Percentiles rank a stretch among this genome's conserved stretches.
These are phyloP conservation scores for Xylaria acuta DNA, from an alignment of 495 filamentous ascomycete species.

Conservation along the genomic window DNA sequence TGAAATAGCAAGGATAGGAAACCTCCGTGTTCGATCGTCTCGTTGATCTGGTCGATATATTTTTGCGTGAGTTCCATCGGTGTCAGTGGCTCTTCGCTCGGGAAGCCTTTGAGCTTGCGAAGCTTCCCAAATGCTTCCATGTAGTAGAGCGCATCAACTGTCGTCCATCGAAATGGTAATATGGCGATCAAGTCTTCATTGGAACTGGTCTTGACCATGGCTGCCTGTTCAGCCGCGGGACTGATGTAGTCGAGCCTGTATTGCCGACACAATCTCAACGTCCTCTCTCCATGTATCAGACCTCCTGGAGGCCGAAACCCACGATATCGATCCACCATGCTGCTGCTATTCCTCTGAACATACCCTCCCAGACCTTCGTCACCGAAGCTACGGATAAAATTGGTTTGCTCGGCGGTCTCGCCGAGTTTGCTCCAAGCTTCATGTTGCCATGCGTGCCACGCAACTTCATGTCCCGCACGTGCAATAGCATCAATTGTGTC, in stretches of 20 bases:
- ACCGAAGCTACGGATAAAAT: neutral
- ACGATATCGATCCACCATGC: constrained; percentile 28
- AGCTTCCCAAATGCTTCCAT: constrained; percentile 43
- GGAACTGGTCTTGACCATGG: neutral
- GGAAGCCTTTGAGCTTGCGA: constrained; percentile 29
- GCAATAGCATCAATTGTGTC: constrained; percentile 27
- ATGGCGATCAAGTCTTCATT: constrained; percentile 36
- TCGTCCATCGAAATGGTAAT: constrained; percentile 44
- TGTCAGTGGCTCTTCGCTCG: constrained; percentile 22
- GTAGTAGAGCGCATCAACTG: constrained; percentile 46
- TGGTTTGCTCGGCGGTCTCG: constrained; percentile 6
- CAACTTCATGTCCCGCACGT: constrained; percentile 39
- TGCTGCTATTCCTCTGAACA: constrained; percentile 5
- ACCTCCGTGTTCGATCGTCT: constrained; percentile 25
- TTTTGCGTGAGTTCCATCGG: constrained; percentile 30
- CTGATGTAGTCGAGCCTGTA: constrained; percentile 35
- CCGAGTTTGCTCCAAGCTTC: constrained; percentile 37
- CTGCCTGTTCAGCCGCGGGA: constrained; percentile 2
- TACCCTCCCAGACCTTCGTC: neutral
- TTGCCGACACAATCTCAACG: constrained; percentile 33
- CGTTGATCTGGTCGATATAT: constrained; percentile 37
- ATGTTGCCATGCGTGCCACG: constrained; percentile 47
- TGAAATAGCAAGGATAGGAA: constrained; percentile 45
- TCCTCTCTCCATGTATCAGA: constrained; percentile 31
- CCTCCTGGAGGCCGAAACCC: constrained; percentile 46